These are phyloP conservation scores for Astrothelium subdiscretum DNA, from an alignment of 495 filamentous ascomycete genomes.

Conservation along the genomic window DNA sequence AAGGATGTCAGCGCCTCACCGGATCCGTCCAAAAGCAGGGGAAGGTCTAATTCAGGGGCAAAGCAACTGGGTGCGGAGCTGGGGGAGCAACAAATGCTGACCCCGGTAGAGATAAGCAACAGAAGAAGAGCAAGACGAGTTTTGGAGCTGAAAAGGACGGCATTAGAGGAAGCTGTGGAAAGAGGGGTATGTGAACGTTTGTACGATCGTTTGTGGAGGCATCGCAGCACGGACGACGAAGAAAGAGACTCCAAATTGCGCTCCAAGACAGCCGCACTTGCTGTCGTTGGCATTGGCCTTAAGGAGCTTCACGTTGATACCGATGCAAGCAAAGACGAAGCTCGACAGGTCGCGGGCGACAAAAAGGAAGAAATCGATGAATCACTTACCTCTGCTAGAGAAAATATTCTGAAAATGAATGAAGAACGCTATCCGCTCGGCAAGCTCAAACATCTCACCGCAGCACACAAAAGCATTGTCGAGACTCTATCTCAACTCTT, in stretches of 20 bases:
- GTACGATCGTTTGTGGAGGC: conserved; percentile 80
- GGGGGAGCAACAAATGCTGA: conserved; percentile 80
- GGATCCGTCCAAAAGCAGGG: conserved; percentile 8
- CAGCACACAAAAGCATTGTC: conserved; percentile 86
- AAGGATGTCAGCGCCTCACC: conserved; percentile 5
- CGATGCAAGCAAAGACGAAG: conserved; percentile 33
- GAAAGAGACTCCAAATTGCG: conserved; percentile 89
- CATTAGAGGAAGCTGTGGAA: conserved; percentile 88
- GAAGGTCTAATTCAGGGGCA: conserved; percentile 11
- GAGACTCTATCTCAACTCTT: conserved; percentile 64
- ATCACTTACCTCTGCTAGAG: conserved; percentile 61
- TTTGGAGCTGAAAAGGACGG: conserved; percentile 60
- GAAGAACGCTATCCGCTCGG: conserved; percentile 76
- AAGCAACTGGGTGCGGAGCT: conserved; percentile 1
- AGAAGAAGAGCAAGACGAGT: conserved; percentile 64
- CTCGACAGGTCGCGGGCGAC: conserved; percentile 38
- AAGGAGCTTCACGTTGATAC: conserved; percentile 78
- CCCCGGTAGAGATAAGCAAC: conserved; percentile 68
- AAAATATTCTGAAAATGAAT: conserved; percentile 71
- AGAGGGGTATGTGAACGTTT: conserved; percentile 74
- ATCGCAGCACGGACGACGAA: conserved; percentile 86
- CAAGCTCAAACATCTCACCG: conserved; percentile 80
- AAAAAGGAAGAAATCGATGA: conserved; percentile 60
- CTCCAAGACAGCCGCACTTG: conserved; percentile 84
- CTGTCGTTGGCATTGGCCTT: conserved; percentile 79